Evolutionary conservation across 169 alveolate species (phyloP).

Genomic region (Cryptosporidium meleagridis): DNA sequence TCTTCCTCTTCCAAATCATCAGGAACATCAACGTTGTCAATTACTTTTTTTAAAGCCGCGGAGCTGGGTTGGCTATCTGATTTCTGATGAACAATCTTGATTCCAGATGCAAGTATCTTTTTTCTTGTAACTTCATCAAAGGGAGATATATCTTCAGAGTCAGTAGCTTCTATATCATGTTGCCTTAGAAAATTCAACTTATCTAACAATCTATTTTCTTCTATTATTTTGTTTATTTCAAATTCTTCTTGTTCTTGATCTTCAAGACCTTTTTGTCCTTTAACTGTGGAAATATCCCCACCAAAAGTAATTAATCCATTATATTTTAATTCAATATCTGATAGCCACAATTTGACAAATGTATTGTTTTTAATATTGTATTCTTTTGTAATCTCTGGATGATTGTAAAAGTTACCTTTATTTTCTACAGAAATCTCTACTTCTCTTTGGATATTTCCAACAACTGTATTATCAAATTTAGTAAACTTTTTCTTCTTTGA

Average conservation of each 20-base stretch:
- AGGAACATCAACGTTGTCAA: neutral
- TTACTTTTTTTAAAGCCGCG: neutral
- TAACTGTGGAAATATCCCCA: neutral
- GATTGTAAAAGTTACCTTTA: neutral
- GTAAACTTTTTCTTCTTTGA: conserved; percentile 17
- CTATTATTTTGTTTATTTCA: conserved; percentile 30
- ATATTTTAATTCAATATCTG: conserved; percentile 27
- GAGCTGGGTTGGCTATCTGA: neutral
- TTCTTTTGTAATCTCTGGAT: neutral
- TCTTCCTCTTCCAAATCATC: neutral
- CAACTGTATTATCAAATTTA: conserved; percentile 39
- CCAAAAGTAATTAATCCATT: conserved; percentile 1
- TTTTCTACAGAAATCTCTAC: conserved; percentile 9
- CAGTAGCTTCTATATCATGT: conserved; percentile 9
- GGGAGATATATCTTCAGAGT: neutral
- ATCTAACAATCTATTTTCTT: conserved; percentile 40
- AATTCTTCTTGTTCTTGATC: conserved; percentile 11
- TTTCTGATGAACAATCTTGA: neutral
- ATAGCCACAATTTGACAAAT: conserved; percentile 65
- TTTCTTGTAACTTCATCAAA: conserved; percentile 21
- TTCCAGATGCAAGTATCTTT: conserved; percentile 34
- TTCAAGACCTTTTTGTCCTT: neutral
- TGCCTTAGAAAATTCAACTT: conserved; percentile 23
- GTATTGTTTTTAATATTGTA: conserved; percentile 30
- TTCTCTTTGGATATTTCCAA: conserved; percentile 7